phyloP scores from a whole-genome alignment of 192 early-diverging fungal species.

The Coemansia furcata region DNA sequence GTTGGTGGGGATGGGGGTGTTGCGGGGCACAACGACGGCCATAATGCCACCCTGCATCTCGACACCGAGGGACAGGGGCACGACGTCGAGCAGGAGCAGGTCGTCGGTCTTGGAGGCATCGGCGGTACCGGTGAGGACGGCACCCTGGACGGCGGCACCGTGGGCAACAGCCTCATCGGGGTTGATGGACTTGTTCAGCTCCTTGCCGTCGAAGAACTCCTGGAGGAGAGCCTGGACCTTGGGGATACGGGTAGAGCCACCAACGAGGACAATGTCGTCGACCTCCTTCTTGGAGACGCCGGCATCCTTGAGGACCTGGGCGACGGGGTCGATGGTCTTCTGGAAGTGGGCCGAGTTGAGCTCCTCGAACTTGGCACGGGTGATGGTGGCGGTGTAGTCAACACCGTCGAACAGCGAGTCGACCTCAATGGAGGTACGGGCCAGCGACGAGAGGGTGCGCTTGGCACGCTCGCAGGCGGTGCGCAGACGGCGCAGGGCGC shows the following conservation, averaged over 20 bases:
- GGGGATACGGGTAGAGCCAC: constrained; percentile 93
- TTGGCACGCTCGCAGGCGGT: constrained; percentile 75
- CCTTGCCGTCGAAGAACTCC: constrained; percentile 79
- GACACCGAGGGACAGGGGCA: constrained; percentile 81
- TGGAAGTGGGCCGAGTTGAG: constrained; percentile 65
- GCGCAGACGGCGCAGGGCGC: constrained; percentile 73
- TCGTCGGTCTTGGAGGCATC: constrained; percentile 64
- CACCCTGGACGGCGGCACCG: constrained; percentile 89
- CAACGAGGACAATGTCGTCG: constrained; percentile 79
- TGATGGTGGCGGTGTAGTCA: constrained; percentile 72
- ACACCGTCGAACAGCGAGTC: constrained; percentile 76
- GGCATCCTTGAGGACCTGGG: constrained; percentile 75
- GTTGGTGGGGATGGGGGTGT: constrained; percentile 79
- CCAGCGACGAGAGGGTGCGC: constrained; percentile 71
- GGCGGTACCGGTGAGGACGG: constrained; percentile 68
- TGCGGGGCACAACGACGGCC: constrained; percentile 79
- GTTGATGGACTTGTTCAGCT: constrained; percentile 86
- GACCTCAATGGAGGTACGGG: constrained; percentile 67
- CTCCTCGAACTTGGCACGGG: constrained; percentile 80
- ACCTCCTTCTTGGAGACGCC: constrained; percentile 71
- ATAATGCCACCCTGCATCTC: constrained; percentile 85
- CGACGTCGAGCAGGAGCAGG: constrained; percentile 80
- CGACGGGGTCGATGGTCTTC: constrained; percentile 69
- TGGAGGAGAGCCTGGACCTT: constrained; percentile 79
- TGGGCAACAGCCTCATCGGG: constrained; percentile 95